Percentiles rank a stretch among this genome's conserved stretches.
phyloP scores from a whole-genome alignment of 495 filamentous ascomycete genomes.

The Hypoxylon cercidicola region DNA sequence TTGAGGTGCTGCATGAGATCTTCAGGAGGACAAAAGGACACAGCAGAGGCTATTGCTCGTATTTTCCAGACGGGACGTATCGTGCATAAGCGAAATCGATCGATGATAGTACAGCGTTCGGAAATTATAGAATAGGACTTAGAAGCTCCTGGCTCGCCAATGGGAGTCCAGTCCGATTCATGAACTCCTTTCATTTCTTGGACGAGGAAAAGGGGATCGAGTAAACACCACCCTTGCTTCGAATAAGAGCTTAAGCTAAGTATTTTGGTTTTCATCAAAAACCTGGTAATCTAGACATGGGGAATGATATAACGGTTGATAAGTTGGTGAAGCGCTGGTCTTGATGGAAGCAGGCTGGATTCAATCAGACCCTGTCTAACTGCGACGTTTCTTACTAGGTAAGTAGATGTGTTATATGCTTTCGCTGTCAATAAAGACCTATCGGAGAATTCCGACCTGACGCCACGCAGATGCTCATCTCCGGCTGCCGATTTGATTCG shows the following conservation, averaged over 20 bases:
- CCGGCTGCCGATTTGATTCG: slow-evolving; percentile 24
- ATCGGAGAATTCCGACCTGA: slow-evolving; percentile 27
- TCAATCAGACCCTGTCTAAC: slow-evolving; percentile 26
- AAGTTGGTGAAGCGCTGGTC: slow-evolving; percentile 4
- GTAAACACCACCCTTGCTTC: slow-evolving; percentile 14
- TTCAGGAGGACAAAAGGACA: slow-evolving; percentile 7
- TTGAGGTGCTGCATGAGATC: slow-evolving; percentile 10
- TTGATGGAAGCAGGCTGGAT: slow-evolving; percentile 16
- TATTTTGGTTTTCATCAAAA: neutral
- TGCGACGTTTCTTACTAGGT: slow-evolving; percentile 9
- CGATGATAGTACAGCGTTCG: slow-evolving; percentile 19
- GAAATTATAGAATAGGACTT: slow-evolving; percentile 21
- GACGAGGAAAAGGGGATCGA: neutral
- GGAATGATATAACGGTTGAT: slow-evolving; percentile 2
- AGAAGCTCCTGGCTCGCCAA: slow-evolving; percentile 18
- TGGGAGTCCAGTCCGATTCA: slow-evolving; percentile 1
- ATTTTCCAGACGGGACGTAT: slow-evolving; percentile 21
- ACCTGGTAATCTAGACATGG: slow-evolving; percentile 3
- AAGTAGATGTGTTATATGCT: slow-evolving; percentile 11
- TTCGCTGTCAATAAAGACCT: slow-evolving; percentile 13
- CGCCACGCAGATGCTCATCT: slow-evolving; percentile 25
- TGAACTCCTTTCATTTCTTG: slow-evolving; percentile 2
- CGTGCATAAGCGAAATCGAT: slow-evolving; percentile 37
- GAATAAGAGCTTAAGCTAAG: slow-evolving; percentile 1
- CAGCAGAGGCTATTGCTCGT: slow-evolving; percentile 7